Percentiles rank a stretch among this genome's conserved stretches.
These are phyloP conservation scores for Dillenia turbinata DNA, from an alignment of 164 flowering plant genomes.

Conservation along the genomic window DNA sequence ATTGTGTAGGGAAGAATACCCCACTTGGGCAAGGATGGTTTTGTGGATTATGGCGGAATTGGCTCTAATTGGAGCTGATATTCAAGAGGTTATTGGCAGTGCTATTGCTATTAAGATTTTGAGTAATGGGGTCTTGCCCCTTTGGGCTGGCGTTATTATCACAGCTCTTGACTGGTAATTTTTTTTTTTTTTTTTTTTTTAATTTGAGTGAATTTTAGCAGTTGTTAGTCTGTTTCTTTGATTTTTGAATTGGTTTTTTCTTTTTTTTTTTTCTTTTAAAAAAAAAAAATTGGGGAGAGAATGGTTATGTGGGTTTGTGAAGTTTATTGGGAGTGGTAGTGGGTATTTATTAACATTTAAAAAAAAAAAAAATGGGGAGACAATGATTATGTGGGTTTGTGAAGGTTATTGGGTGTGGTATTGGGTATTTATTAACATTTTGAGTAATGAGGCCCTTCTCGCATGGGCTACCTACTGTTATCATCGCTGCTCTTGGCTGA, in stretches of 20 bases:
- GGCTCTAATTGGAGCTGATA: conserved; percentile 65
- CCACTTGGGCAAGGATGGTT: conserved; percentile 36
- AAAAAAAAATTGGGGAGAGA: conserved; percentile 64
- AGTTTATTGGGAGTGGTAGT: too few relatives aligned
- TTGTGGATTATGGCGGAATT: conserved; percentile 68
- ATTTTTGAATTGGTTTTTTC: too few relatives aligned
- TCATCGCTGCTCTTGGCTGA: conserved; percentile 68
- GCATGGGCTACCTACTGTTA: conserved; percentile 73
- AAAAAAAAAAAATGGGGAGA: too few relatives aligned
- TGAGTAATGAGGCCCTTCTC: conserved; percentile 50
- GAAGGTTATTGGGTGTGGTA: conserved; percentile 65
- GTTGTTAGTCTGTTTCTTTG: too few relatives aligned
- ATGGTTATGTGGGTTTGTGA: too few relatives aligned
- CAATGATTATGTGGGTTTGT: conserved; percentile 42
- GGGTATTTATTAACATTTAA: too few relatives aligned
- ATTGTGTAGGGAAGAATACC: conserved; percentile 57
- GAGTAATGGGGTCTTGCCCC: conserved; percentile 52
- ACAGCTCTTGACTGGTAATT: conserved; percentile 65
- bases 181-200: not conserved
- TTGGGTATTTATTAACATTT: conserved; percentile 51
- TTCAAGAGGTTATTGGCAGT: conserved; percentile 70
- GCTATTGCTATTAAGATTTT: conserved; percentile 60
- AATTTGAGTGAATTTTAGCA: too few relatives aligned
- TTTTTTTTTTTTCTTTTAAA: not conserved
- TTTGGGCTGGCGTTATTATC: conserved; percentile 69